Evolutionary conservation across 2,329 filamentous ascomycete genomes (phyloP).

Genomic region (Pseudogymnoascus sp.): DNA sequence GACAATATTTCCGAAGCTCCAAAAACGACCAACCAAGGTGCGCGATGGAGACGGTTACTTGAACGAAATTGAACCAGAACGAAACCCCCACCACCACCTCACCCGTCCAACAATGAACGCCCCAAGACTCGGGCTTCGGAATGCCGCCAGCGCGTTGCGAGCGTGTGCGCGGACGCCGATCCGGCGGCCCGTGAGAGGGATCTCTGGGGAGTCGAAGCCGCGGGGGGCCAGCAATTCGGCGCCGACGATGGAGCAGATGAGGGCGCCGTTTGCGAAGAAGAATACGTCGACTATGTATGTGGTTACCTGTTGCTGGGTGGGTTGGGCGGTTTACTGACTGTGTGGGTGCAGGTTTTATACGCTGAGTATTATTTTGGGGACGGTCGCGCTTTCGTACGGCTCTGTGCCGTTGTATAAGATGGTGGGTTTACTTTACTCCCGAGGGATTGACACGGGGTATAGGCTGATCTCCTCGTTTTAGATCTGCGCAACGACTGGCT

Average conservation of each 20-base stretch:
- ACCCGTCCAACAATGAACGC: not conserved
- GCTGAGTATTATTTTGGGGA: conserved; percentile 70
- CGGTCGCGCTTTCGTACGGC: conserved; percentile 73
- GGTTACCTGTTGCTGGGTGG: not conserved
- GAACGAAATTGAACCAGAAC: conserved; percentile 4
- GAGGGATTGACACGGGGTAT: conserved; percentile 15
- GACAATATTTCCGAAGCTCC: conserved; percentile 4
- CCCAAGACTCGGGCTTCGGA: not conserved
- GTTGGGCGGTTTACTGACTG: not conserved
- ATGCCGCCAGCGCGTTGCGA: not conserved
- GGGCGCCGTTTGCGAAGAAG: conserved; percentile 57
- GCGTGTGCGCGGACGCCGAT: conserved; percentile 5
- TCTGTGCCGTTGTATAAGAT: conserved; percentile 85
- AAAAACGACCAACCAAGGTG: conserved; percentile 5
- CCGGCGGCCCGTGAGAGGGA: conserved; percentile 7
- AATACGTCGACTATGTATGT: conserved; percentile 61
- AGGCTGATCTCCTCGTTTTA: conserved; percentile 30
- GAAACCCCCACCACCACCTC: not conserved
- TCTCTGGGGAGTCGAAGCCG: conserved; percentile 1
- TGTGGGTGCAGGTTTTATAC: conserved; percentile 58
- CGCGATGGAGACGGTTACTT: conserved; percentile 10
- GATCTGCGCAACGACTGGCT: conserved; percentile 82
- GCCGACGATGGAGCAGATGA: conserved; percentile 59
- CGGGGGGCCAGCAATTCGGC: conserved; percentile 20
- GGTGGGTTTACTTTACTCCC: conserved; percentile 40